Base-by-base conservation (phyloP, 169 alveolate species). In the Eimeria acervulina region DNA sequence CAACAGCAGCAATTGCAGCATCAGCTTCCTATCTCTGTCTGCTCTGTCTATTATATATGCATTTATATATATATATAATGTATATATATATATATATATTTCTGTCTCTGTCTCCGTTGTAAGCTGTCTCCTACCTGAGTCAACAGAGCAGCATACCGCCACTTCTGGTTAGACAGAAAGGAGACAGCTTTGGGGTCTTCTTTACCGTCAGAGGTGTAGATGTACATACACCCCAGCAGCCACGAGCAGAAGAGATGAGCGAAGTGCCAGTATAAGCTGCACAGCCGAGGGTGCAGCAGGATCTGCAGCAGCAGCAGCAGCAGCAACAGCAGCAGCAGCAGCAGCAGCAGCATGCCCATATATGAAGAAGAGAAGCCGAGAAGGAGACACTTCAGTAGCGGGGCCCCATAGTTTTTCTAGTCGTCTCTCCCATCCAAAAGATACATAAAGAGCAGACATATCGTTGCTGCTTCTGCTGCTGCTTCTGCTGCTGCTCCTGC, bases 101-200 rank as follows among this genome's bases (percentile, higher is more conserved):
- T 87, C 96, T 88, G 88, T 95, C 44, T 96, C 90, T n/a, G 95
- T 40, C 68, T 96, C 19, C 66, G 85, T 80, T 63, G 96, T 97
- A 74, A 97, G 87, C 19, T 97, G 70, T 38, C 89, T 97, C 59
- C 59, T 51, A 92, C 98, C 98, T 80, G 98, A 88, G 96, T 96
- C 88, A 76, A 97, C 95, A 6, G 98, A 96, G 44, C 98, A 98
- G 55, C 97, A 93, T 6, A 97, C 95, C 72, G 98, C 97, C 95
- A 98, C 97, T 63, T 97, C 97, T 36, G 99, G 98, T 51, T 98
- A 59, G 38, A 95, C 96, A 68, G 74, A 63, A 33, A 95, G 13
- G 70, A 51, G 93, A 44, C 93, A 72, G 23, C 96, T 95, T 59
- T 95, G 40, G 52, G 72, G 95, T 31, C 72, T 96, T 85, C 72